These are phyloP conservation scores for Anaeromyces robustus DNA, from an alignment of 192 early-diverging fungal genomes.

Conservation along the genomic window DNA sequence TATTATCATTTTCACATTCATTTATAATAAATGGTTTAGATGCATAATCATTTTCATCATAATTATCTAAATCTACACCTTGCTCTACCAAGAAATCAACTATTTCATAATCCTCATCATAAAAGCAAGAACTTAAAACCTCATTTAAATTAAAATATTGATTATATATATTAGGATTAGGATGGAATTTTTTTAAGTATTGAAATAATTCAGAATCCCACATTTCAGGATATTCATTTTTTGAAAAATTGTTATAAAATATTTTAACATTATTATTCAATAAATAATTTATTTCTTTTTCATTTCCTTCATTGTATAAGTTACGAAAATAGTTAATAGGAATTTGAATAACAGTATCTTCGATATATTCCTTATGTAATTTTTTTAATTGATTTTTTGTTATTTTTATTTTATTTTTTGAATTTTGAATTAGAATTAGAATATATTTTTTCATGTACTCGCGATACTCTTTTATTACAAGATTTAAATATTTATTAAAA, in stretches of 20 bases:
- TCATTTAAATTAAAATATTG: not conserved
- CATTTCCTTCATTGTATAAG: not conserved
- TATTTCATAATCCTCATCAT: not conserved
- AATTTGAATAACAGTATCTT: not conserved
- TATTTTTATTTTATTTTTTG: not conserved
- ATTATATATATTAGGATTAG: not conserved
- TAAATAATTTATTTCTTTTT: not conserved
- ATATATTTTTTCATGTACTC: not conserved
- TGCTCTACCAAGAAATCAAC: not conserved
- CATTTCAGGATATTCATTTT: not conserved
- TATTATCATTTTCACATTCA: not conserved
- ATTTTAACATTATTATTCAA: not conserved
- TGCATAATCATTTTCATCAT: not conserved
- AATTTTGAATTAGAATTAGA: not conserved
- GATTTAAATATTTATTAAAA: not conserved
- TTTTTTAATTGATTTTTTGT: not conserved
- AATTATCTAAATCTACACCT: not conserved
- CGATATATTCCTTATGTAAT: not conserved
- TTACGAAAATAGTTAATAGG: not conserved
- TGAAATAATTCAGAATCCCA: not conserved
- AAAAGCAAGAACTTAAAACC: not conserved
- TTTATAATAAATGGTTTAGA: not conserved
- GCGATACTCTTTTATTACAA: not conserved
- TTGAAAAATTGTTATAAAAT: not conserved
- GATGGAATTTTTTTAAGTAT: not conserved